Base-by-base conservation (phyloP, 116 monocot species). In the Papilionanthe hybrid region DNA sequence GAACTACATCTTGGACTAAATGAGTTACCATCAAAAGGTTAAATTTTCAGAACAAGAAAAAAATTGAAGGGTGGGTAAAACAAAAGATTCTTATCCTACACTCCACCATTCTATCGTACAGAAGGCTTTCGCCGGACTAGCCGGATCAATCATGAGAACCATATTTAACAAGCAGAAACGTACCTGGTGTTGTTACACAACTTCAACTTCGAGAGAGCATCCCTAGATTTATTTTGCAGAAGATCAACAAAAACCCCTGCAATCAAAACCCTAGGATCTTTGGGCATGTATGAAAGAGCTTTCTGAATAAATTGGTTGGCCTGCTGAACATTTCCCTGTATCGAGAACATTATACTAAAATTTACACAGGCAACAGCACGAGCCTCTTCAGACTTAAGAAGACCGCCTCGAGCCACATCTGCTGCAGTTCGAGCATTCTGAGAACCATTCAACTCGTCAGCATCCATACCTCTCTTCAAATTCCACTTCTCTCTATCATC, bases 221-320 rank as follows among this genome's bases (percentile, higher is more conserved):
- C 93, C 55, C 83, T 75, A 3, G 85, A 75, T 72, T 85, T 93
- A 8, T 87, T 90, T 29, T 68, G 86, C 28, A 87, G 76, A 77
- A 98, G 90, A 79, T 98, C 94, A 22, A 98, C 55, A 72, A 94
- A 94, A 50, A 91, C 81, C n/a, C 85, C 79, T 0, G 88, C 88
- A 45, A 93, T 80, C 72, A 90, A 44, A 30, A 82, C 91, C 63
- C 84, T 90, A 27, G 98, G 87, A 72, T 94, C 86, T 25, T 89
- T 75, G 7, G 98, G 94, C 79, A 83, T 43, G 12, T 77, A 72
- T 18, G 82, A 79, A 6, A 87, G 55, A 42, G 88, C 94, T 79
- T 90, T 77, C 43, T 72, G 81, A 7, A 81, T 63, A 29, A 86
- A 89, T 32, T 23, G 67, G 57, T 58, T 78, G 3, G 98, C 98